Conservation (phyloP, 148 eudicot genomes). For the Rhododendron molle region DNA sequence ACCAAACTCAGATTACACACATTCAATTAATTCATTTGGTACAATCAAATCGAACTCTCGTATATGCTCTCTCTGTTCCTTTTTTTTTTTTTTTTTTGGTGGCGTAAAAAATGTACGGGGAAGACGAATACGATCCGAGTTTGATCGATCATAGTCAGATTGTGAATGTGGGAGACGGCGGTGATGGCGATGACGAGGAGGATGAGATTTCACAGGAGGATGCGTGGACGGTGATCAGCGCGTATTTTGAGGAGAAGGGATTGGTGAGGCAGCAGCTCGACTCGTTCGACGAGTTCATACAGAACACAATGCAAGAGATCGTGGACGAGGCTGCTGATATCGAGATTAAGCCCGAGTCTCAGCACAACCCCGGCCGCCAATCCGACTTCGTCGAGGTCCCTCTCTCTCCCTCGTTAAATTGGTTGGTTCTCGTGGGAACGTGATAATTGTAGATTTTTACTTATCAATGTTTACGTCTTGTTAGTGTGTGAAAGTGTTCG, state of each 20-base stretch:
- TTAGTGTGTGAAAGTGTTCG: background rate
- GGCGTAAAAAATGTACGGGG: slow-evolving; percentile 3
- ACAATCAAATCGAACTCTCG: background rate
- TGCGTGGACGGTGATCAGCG: slow-evolving; percentile 93
- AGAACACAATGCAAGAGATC: slow-evolving; percentile 95
- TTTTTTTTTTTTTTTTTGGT: too few species aligned
- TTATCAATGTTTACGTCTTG: background rate
- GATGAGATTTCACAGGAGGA: slow-evolving; percentile 90
- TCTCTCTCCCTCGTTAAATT: background rate
- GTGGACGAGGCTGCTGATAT: slow-evolving; percentile 86
- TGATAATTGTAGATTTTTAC: background rate
- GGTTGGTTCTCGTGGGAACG: background rate
- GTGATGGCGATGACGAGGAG: slow-evolving; percentile 18
- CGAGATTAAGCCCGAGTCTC: slow-evolving; percentile 89
- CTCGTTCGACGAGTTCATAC: slow-evolving; percentile 92
- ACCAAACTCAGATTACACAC: background rate
- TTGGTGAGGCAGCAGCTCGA: slow-evolving; percentile 86
- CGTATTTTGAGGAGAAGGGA: slow-evolving; percentile 89
- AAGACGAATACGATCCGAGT: slow-evolving; percentile 9
- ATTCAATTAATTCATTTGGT: background rate
- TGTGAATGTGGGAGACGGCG: background rate
- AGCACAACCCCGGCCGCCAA: slow-evolving; percentile 84
- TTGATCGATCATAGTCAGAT: background rate
- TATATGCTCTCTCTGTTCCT: background rate
- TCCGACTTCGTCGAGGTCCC: slow-evolving; percentile 78